Conservation (phyloP, 1,139 yeast genomes). For the Taiozyma sp. region DNA sequence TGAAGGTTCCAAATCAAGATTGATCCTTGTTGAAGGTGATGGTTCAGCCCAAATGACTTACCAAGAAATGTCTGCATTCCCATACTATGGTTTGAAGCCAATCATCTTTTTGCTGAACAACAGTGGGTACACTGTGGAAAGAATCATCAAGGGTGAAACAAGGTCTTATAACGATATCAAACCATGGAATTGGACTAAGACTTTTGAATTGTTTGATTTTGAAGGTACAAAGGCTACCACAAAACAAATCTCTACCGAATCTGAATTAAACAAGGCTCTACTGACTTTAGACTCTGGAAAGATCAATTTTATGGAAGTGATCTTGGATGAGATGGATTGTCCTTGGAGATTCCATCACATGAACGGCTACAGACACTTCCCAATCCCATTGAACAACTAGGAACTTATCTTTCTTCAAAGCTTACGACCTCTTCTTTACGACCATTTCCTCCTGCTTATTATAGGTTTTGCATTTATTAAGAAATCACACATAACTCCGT, state of each 20-base stretch:
- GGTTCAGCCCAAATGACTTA: constrained; percentile 93
- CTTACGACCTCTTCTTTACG: background rate
- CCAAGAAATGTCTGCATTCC: constrained; percentile 72
- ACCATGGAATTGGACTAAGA: constrained; percentile 78
- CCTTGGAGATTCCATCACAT: constrained; percentile 48
- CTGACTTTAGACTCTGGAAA: constrained; percentile 25
- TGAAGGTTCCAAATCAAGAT: constrained; percentile 38
- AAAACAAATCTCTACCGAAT: constrained; percentile 32
- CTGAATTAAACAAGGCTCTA: constrained; percentile 29
- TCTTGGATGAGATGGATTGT: constrained; percentile 55
- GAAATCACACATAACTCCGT: background rate
- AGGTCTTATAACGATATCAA: constrained; percentile 78
- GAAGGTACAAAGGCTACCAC: constrained; percentile 38
- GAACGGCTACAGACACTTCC: constrained; percentile 23
- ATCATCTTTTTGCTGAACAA: constrained; percentile 74
- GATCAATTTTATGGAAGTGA: constrained; percentile 54
- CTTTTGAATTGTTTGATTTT: constrained; percentile 50
- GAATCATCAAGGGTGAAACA: constrained; percentile 76
- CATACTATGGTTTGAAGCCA: constrained; percentile 58
- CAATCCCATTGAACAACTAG: constrained; percentile 3
- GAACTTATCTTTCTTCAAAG: background rate
- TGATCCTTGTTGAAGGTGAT: constrained; percentile 81
- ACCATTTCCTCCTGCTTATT: background rate
- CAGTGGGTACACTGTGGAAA: constrained; percentile 84
- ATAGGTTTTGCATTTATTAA: background rate